Conservation (phyloP, 2,329 filamentous ascomycete genomes). For the Talaromyces albobiverticillius region DNA sequence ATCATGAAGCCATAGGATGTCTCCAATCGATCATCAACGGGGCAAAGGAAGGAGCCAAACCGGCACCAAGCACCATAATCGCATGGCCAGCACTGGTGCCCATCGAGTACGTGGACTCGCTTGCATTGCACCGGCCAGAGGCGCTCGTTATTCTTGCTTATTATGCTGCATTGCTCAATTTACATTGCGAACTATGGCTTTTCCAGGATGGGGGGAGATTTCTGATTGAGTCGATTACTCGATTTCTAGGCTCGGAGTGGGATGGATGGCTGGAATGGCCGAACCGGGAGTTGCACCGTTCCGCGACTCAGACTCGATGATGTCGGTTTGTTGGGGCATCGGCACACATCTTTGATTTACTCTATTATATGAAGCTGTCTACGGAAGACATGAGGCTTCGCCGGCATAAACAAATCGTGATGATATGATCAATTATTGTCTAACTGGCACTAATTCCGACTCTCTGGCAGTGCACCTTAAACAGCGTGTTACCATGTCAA, state of each 20-base stretch:
- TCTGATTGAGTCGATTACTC: constrained; percentile 20
- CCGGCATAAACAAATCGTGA: no score
- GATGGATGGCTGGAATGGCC: constrained; percentile 5
- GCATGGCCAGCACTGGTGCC: not conserved
- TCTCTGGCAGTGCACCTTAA: no score
- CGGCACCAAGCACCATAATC: not conserved
- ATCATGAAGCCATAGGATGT: not conserved
- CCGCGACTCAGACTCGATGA: not conserved
- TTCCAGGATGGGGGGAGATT: constrained; percentile 27
- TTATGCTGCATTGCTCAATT: constrained; percentile 34
- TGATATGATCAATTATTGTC: no score
- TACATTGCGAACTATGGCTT: constrained; percentile 30
- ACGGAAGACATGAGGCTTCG: no score
- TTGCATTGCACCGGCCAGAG: constrained; percentile 30
- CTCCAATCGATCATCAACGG: not conserved
- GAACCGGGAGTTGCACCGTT: constrained; percentile 18
- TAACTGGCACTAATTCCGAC: no score
- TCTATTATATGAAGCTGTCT: no score
- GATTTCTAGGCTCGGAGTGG: constrained; percentile 23
- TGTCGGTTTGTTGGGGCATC: no score
- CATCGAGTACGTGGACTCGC: constrained; percentile 34
- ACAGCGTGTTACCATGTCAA: no score
- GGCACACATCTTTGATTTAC: no score
- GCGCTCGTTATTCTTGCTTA: constrained; percentile 37
- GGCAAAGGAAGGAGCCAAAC: not conserved